Base-by-base conservation (phyloP, 1,139 yeast species). In the Sugiyamaella neomexicana region DNA sequence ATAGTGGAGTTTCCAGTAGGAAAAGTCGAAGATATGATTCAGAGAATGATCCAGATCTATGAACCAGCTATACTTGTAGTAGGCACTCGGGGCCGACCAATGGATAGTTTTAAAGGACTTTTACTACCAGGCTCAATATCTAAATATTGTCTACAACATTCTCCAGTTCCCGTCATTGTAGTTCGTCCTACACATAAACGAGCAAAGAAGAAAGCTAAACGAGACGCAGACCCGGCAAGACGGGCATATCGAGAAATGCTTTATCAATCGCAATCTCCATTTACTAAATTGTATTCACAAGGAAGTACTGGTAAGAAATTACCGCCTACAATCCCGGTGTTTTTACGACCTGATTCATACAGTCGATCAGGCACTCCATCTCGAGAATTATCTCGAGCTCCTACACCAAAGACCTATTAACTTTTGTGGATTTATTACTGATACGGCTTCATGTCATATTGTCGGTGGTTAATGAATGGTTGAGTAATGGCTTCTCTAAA, bases 161-260 rank as follows among this genome's bases (percentile, higher is more conserved):
- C 88, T 0, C 77, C 81, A 17, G 82, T 85, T 0, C 90, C 90
- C 0, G 89, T 84, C 3, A 78, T 84, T 46, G 80, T 84, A 9
- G 86, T 85, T 8, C 81, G 83, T 58, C 87, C 88, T 1, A 71
- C 72, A 17, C 78, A 80, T 61, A 75, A 75, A 52, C 64, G 73
- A 1, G 67, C 65, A 45, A 66, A 67, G 55, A 64, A 62, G 44
- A 68, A 66, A 55, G 65, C 62, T 7, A 69, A 69, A 54, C 65
- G 75, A 12, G 69, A 62, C 39, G 68, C 70, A 2, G 72, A 71
- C 53, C 72, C 74, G 1, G 47, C 63, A 10, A 48, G 66, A 20
- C 53, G 57, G 13, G 55, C 53, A 7, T 60, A 59, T 48, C 49
- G 61, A 16, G 63, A 60, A 7, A 52, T 63, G 13, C 52, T 60